phyloP scores from a whole-genome alignment of 176 grass and related monocot species.

The Cocos nucifera region DNA sequence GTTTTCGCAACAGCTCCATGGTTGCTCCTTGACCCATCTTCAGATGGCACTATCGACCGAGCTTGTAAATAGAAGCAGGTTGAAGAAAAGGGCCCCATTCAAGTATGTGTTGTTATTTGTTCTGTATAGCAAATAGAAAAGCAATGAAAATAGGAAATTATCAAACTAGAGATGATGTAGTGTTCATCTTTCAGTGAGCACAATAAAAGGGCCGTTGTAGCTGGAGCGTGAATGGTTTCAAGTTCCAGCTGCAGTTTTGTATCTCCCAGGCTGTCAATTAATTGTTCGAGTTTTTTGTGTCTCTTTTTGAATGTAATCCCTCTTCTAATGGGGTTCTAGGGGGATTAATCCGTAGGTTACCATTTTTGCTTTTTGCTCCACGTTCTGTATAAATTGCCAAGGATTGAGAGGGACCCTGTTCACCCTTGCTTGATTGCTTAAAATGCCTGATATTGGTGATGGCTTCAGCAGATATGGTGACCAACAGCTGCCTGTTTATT shows the following conservation, averaged over 20 bases:
- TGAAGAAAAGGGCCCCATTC: background rate
- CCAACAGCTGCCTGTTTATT: too few species aligned
- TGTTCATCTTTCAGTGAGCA: conserved; percentile 24
- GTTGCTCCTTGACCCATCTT: background rate
- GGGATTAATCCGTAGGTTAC: background rate
- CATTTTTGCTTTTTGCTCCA: too few species aligned
- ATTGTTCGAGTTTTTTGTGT: background rate
- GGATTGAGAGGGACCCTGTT: too few species aligned
- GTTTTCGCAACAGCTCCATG: too few species aligned
- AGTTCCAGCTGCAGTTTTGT: conserved; percentile 59
- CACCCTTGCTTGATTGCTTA: too few species aligned
- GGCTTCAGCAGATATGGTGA: too few species aligned
- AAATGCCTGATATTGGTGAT: too few species aligned
- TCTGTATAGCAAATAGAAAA: conserved; percentile 52
- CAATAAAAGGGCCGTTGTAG: conserved; percentile 32
- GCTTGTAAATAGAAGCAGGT: background rate
- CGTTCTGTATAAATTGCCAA: too few species aligned
- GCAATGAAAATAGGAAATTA: conserved; percentile 3
- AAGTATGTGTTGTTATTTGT: background rate
- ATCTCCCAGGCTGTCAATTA: conserved; percentile 2
- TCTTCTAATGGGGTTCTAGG: background rate
- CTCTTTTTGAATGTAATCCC: background rate
- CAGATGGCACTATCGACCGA: background rate
- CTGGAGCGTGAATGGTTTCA: conserved; percentile 28
- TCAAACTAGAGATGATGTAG: conserved; percentile 20